phyloP scores from a whole-genome alignment of 108 stramenopile species.

The Asterionellopsis glacialis region DNA sequence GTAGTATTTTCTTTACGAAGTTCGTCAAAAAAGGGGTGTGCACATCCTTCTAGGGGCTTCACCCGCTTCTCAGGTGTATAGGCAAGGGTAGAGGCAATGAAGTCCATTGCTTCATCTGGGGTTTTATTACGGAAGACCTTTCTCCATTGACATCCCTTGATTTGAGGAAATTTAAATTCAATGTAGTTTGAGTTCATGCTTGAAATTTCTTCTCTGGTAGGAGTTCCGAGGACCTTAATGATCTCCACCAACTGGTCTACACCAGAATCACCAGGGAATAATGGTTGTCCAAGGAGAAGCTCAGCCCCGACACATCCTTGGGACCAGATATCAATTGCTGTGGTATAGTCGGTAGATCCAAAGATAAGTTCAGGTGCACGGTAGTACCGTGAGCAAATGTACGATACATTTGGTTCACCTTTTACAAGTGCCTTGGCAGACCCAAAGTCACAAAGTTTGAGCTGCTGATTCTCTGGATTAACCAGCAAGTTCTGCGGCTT shows the following conservation, averaged over 20 bases:
- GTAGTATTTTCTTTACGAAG: constrained; percentile 64
- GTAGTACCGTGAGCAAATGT: constrained; percentile 98
- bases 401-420: constrained; percentile 96
- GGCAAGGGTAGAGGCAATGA: constrained; percentile 84
- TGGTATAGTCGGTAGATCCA: constrained; percentile 97
- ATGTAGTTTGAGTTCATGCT: constrained; percentile 98
- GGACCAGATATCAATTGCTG: constrained; percentile 92
- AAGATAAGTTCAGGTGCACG: constrained; percentile 99
- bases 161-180: constrained; percentile 99
- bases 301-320: constrained; percentile 98
- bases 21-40: constrained; percentile 95
- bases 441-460: constrained; percentile 99
- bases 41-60: constrained; percentile 87
- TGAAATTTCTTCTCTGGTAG: constrained; percentile 92
- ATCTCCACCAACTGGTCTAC: constrained; percentile 99
- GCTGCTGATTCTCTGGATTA: constrained; percentile 87
- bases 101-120: constrained; percentile 92
- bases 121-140: constrained; percentile 92
- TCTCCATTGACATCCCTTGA: constrained; percentile 96
- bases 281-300: constrained; percentile 92
- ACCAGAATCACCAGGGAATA: constrained; percentile 97
- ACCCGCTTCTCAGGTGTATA: constrained; percentile 90
- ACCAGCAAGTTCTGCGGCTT: constrained; percentile 98
- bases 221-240: constrained; percentile 98
- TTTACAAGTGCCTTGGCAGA: constrained; percentile 91